Evolutionary conservation across 2,329 filamentous ascomycete species (phyloP), one percentile per base, ranked within the genome.

Genomic region (Fusarium sp.): DNA sequence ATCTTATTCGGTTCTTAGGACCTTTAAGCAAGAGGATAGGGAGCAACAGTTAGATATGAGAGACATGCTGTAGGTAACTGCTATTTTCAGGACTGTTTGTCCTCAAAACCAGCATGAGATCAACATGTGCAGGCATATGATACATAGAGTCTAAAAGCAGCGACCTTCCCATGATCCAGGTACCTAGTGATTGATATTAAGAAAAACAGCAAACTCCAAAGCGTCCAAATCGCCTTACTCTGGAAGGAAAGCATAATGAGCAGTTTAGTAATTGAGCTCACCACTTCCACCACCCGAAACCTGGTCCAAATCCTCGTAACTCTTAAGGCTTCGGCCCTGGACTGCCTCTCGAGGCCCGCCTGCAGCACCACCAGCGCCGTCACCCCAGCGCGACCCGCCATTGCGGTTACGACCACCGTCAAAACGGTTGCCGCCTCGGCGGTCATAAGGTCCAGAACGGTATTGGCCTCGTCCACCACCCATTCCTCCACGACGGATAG

Each of bases 281-380:
- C 93, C 93, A 44, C 92, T 90, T 44, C 92, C 93, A 39, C 89
- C 86, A 19, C 91, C 90, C 41, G 90, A 90, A 64, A 92, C 92
- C 49, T 97, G 95, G 83, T 99, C 96, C 29, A 99, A 86, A 80
- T 99, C 96, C 82, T 99, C 97, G 80, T 99, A 99, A 81, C 94
- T 98, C 87, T 97, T 97, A 73, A 99, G 84, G 69, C 93, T 97
- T 63, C 96, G 90, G 10, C 96, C 96, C 75, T 97, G 94, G 2
- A 97, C 94, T 16, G 96, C 95, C 82, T 98, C 95, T 25, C 93
- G 89, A 25, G 96, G 95, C 0, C 94, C 95, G 67, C 95, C 92
- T 5, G 92, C 91, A 38, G 92, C 90, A 29, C 89, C 92, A 42
- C 93, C 92, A 54, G 93, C 93, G 31, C 92, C 92, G 72, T 94